Conservation (phyloP, 139 green algal species). For the Ostreobium quekettii region DNA sequence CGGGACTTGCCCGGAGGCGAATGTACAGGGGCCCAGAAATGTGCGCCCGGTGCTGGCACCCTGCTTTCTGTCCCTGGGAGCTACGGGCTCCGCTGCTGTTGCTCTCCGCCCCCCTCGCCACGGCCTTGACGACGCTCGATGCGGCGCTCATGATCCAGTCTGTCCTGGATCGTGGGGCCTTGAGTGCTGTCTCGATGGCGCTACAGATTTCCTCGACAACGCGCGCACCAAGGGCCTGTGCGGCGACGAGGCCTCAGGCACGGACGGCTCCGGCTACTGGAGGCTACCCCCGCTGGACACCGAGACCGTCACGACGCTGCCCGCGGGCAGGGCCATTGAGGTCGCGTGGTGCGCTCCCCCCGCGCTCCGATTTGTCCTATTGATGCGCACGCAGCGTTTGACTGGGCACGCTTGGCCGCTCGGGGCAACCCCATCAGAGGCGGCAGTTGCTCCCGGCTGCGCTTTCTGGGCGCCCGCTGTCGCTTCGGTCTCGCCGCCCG, state of each 20-base stretch:
- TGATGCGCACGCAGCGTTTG: too few species aligned
- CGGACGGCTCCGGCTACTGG: constrained; percentile 16
- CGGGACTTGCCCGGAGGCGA: too few species aligned
- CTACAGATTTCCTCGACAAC: constrained; percentile 26
- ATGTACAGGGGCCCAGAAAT: too few species aligned
- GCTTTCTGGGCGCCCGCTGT: too few species aligned
- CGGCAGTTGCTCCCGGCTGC: too few species aligned
- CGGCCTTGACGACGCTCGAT: constrained; percentile 1
- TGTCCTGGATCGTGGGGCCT: not conserved
- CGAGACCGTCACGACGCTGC: constrained; percentile 10
- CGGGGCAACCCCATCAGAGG: too few species aligned
- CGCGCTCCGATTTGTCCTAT: not conserved
- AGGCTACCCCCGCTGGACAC: not conserved
- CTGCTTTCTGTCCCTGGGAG: too few species aligned
- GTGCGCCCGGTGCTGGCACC: too few species aligned
- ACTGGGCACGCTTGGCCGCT: too few species aligned
- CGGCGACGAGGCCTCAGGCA: constrained; percentile 12
- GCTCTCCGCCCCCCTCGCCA: too few species aligned
- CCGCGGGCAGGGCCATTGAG: constrained; percentile 2
- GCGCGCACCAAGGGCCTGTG: constrained; percentile 17
- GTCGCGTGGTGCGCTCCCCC: constrained; percentile 15
- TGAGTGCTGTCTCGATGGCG: not conserved
- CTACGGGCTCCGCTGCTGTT: too few species aligned
- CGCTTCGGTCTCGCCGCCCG: too few species aligned
- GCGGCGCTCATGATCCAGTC: not conserved